A percentile compares a stretch with the other conserved stretches of the same genome.
phyloP scores from a whole-genome alignment of 257 asterid species.

The Jacaranda mimosifolia region DNA sequence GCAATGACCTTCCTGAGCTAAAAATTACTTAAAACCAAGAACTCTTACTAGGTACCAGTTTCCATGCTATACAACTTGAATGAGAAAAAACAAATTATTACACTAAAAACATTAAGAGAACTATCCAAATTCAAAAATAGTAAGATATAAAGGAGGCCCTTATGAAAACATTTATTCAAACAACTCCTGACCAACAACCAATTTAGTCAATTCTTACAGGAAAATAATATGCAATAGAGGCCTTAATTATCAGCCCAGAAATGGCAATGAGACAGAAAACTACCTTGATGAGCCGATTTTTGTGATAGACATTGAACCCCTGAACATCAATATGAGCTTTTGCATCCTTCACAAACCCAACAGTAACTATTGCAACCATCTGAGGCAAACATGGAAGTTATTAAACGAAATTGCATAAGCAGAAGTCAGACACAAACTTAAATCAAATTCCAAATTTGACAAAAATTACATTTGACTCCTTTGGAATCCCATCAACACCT shows the following conservation, averaged over 20 bases:
- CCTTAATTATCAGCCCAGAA: conserved; percentile 2
- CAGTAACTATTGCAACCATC: conserved; percentile 90
- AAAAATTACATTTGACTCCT: conserved; percentile 66
- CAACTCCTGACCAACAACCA: neutral
- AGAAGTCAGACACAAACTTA: conserved; percentile 11
- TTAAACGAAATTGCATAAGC: conserved; percentile 31
- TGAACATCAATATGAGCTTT: conserved; percentile 93
- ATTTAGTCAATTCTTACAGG: neutral
- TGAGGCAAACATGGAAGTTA: conserved; percentile 39
- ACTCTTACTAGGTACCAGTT: conserved; percentile 2
- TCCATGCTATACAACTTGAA: neutral
- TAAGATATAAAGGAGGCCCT: neutral
- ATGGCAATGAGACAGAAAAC: conserved; percentile 9
- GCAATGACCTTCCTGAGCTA: conserved; percentile 6
- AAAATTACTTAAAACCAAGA: neutral
- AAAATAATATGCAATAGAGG: neutral
- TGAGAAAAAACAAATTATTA: neutral
- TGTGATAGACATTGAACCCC: conserved; percentile 98
- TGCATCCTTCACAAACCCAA: conserved; percentile 99
- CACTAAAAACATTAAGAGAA: neutral
- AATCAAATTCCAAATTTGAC: conserved; percentile 3
- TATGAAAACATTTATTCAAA: neutral
- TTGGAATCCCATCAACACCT: conserved; percentile 72
- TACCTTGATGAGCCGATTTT: conserved; percentile 97
- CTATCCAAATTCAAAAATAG: neutral